Conservation (phyloP, 1,284 basidiomycete genomes). For the Cryptococcus deneoformans region DNA sequence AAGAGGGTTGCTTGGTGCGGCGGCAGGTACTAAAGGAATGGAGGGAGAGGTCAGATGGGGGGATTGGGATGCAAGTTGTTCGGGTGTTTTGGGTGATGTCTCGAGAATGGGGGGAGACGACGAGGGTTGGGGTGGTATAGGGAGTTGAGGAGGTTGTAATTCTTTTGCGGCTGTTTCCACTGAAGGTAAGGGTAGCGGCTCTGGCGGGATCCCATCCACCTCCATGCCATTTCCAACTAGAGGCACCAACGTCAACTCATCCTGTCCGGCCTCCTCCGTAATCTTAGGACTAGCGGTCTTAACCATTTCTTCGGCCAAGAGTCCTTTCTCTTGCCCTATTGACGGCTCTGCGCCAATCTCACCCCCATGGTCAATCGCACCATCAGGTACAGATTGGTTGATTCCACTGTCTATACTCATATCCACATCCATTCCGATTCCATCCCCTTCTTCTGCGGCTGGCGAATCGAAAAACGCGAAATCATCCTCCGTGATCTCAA, state of each 20-base stretch:
- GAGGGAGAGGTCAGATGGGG: background rate
- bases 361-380: background rate
- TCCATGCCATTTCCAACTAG: background rate
- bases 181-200: too few relatives aligned
- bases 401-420: background rate
- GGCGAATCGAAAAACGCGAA: conserved; percentile 48
- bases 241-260: background rate
- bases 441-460: background rate
- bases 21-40: background rate
- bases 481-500: conserved; percentile 41
- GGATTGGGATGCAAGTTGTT: background rate
- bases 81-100: too few relatives aligned
- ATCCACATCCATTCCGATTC: background rate
- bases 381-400: too few relatives aligned
- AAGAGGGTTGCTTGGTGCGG: conserved; percentile 2
- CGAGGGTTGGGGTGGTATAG: too few relatives aligned
- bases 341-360: background rate
- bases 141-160: too few relatives aligned
- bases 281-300: too few relatives aligned
- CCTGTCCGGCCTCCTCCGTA: background rate
- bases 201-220: background rate
- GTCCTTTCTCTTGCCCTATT: too few relatives aligned
- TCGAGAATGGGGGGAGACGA: too few relatives aligned
- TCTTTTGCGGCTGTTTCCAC: too few relatives aligned
- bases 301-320: too few relatives aligned